Evolutionary conservation across 805 yeast genomes (phyloP).

Genomic region (Soucietia sequanensis): DNA sequence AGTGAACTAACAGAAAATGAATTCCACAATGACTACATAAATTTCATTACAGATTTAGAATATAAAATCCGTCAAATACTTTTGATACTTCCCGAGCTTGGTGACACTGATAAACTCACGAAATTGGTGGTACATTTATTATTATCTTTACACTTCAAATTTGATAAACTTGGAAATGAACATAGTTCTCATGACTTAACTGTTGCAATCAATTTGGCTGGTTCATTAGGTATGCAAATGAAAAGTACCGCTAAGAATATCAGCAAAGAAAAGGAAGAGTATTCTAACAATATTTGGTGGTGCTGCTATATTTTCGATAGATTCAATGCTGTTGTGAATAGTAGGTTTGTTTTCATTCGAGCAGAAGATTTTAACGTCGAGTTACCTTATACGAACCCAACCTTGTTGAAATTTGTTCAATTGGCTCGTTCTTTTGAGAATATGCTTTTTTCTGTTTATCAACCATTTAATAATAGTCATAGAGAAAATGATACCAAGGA

Average conservation of each 20-base stretch:
- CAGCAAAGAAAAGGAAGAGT: conserved; percentile 10
- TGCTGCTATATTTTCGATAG: conserved; percentile 30
- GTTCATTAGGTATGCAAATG: conserved; percentile 26
- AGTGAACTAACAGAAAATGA: conserved; percentile 3
- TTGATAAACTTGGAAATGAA: conserved; percentile 27
- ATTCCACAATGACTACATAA: conserved; percentile 10
- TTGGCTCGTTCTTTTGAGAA: conserved; percentile 24
- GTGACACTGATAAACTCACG: conserved; percentile 28
- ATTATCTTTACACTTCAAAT: conserved; percentile 24
- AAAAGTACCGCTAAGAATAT: conserved; percentile 12
- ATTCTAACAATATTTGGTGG: conserved; percentile 34
- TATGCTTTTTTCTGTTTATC: conserved; percentile 20
- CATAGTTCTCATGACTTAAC: conserved; percentile 29
- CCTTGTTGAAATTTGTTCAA: conserved; percentile 24
- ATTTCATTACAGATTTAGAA: conserved; percentile 24
- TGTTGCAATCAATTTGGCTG: conserved; percentile 25
- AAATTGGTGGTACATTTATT: conserved; percentile 19
- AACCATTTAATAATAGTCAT: conserved; percentile 20
- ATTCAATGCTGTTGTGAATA: conserved; percentile 27
- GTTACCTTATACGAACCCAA: conserved; percentile 24
- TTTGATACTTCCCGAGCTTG: conserved; percentile 26
- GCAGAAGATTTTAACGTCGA: conserved; percentile 33
- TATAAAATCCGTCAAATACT: conserved; percentile 32
- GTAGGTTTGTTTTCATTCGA: conserved; percentile 25
- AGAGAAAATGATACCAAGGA: conserved; percentile 8